Percentiles rank a stretch among this genome's conserved stretches.
These are phyloP conservation scores for Cladosporium phlei DNA, from an alignment of 2,329 filamentous ascomycete genomes.

Conservation along the genomic window DNA sequence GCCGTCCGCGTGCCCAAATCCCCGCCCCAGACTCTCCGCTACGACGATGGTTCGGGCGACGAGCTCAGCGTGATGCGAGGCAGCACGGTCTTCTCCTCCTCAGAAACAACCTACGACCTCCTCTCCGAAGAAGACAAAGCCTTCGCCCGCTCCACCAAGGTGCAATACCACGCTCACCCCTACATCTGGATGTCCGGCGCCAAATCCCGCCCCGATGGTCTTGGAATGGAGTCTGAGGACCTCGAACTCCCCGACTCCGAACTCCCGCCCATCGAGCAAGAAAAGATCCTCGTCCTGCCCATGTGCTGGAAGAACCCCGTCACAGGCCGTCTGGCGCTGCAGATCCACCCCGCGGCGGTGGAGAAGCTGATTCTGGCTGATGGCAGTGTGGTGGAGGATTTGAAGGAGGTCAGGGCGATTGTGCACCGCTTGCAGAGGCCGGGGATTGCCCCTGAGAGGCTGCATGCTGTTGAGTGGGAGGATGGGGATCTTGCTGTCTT, in stretches of 20 bases:
- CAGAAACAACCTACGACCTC: conserved; percentile 65
- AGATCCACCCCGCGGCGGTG: conserved; percentile 69
- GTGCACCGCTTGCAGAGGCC: conserved; percentile 69
- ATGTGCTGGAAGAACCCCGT: conserved; percentile 75
- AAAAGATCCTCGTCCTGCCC: conserved; percentile 66
- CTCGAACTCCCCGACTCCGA: conserved; percentile 56
- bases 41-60: conserved; percentile 67
- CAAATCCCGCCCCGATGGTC: conserved; percentile 61
- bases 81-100: conserved; percentile 70
- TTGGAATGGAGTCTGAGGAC: conserved; percentile 65
- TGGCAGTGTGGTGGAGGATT: conserved; percentile 64
- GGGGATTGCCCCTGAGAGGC: conserved; percentile 61
- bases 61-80: conserved; percentile 65
- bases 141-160: conserved; percentile 61
- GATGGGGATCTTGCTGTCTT: conserved; percentile 73
- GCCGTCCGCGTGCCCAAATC: conserved; percentile 68
- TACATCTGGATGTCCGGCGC: conserved; percentile 77
- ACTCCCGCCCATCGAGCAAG: conserved; percentile 60
- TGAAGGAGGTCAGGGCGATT: conserved; percentile 61
- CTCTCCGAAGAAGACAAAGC: conserved; percentile 62
- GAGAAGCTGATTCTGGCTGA: conserved; percentile 63
- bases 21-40: conserved; percentile 61
- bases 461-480: conserved; percentile 73
- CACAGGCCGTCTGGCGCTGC: conserved; percentile 63
- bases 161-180: conserved; percentile 74